A percentile compares a stretch with the other conserved stretches of the same genome.
phyloP scores from a whole-genome alignment of 2,329 filamentous ascomycete genomes.

The Lasiodiplodia gonubiensis region DNA sequence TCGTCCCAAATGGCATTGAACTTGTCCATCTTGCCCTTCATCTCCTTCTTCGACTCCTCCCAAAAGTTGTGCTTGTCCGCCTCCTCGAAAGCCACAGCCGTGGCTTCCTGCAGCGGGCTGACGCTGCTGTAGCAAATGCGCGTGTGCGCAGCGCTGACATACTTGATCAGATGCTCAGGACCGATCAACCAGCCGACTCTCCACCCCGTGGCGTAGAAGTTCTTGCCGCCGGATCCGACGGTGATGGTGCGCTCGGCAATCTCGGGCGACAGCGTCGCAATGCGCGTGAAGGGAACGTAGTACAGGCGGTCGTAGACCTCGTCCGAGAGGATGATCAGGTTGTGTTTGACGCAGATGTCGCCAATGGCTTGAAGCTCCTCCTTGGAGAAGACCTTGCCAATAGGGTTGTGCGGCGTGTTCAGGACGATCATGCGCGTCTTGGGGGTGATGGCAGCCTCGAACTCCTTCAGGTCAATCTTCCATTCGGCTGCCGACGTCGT shows the following conservation, averaged over 20 bases:
- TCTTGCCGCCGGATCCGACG: slow-evolving; percentile 95
- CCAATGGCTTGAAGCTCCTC: slow-evolving; percentile 85
- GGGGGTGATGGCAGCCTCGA: slow-evolving; percentile 80
- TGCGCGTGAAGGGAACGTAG: slow-evolving; percentile 93
- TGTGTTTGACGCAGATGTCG: slow-evolving; percentile 86
- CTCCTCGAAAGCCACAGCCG: slow-evolving; percentile 90
- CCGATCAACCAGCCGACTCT: slow-evolving; percentile 95
- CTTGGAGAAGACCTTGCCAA: slow-evolving; percentile 91
- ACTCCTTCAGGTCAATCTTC: slow-evolving; percentile 81
- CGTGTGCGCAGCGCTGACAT: slow-evolving; percentile 91
- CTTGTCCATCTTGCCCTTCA: slow-evolving; percentile 84
- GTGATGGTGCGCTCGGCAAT: slow-evolving; percentile 87
- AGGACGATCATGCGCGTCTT: slow-evolving; percentile 96
- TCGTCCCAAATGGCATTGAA: slow-evolving; percentile 73
- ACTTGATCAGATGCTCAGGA: slow-evolving; percentile 83
- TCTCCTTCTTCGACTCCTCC: slow-evolving; percentile 80
- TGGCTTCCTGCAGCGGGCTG: slow-evolving; percentile 91
- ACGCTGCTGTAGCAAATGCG: slow-evolving; percentile 96
- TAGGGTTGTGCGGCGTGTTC: slow-evolving; percentile 90
- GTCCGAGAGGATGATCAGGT: slow-evolving; percentile 82
- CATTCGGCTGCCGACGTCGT: slow-evolving; percentile 88
- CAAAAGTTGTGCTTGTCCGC: slow-evolving; percentile 87
- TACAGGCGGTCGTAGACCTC: slow-evolving; percentile 89
- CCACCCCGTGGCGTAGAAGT: slow-evolving; percentile 98
- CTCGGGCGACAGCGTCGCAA: slow-evolving; percentile 89